Percentiles rank a stretch among this genome's conserved stretches.
Evolutionary conservation across 257 asterid genomes (phyloP).

Genomic region (Ajuga chamaepitys): DNA sequence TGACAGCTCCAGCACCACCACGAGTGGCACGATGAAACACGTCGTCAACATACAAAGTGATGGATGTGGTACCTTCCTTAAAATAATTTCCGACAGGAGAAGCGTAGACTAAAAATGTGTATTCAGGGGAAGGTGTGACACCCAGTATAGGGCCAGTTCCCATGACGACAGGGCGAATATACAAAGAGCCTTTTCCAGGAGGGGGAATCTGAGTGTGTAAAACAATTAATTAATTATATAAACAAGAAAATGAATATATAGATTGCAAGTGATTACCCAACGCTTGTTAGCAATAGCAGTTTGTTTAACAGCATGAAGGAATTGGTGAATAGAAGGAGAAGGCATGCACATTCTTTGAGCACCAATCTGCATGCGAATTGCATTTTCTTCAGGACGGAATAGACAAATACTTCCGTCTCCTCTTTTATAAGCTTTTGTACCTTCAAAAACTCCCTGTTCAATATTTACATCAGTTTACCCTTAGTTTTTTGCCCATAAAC

Average conservation of each 20-base stretch:
- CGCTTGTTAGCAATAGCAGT: conserved; percentile 70
- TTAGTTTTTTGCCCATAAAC: too few species aligned
- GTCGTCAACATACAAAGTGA: conserved; percentile 62
- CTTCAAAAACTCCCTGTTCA: conserved; percentile 52
- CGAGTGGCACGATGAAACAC: conserved; percentile 57
- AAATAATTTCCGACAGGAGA: conserved; percentile 87
- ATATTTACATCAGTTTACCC: too few species aligned
- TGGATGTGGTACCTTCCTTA: conserved; percentile 60
- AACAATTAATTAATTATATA: background rate
- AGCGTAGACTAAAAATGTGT: conserved; percentile 69
- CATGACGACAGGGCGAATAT: conserved; percentile 73
- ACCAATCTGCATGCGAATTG: conserved; percentile 72
- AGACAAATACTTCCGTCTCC: conserved; percentile 51
- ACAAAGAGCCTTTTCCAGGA: conserved; percentile 75
- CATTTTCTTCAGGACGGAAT: conserved; percentile 70
- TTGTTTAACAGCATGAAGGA: conserved; percentile 55
- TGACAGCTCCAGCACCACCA: conserved; percentile 81
- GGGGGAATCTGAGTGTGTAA: conserved; percentile 95
- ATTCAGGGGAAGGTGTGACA: conserved; percentile 67
- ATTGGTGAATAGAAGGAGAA: conserved; percentile 49
- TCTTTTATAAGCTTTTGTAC: conserved; percentile 60
- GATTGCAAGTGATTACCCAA: conserved; percentile 39
- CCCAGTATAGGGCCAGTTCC: conserved; percentile 82
- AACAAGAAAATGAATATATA: too few species aligned
- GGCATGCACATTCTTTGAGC: conserved; percentile 87